These are phyloP conservation scores for Opeltia flavorubescens DNA, from an alignment of 495 filamentous ascomycete genomes.

Conservation along the genomic window DNA sequence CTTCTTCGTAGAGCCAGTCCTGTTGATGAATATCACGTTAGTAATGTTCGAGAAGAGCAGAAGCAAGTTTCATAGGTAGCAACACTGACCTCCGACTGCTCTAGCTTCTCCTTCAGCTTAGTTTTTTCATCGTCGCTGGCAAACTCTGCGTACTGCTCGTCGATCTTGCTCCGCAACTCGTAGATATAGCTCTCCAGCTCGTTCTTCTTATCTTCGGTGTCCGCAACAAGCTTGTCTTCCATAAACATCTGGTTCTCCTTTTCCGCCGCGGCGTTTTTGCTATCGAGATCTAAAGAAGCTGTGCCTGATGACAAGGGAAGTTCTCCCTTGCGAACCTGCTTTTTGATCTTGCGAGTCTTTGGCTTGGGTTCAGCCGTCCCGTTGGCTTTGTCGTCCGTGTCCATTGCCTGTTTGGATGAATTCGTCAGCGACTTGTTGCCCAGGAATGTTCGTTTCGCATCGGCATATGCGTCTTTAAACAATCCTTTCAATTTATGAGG, in stretches of 20 bases:
- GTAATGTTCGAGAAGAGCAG: constrained; percentile 9
- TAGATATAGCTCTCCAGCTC: constrained; percentile 97
- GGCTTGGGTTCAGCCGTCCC: constrained; percentile 60
- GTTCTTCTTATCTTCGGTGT: constrained; percentile 99
- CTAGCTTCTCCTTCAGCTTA: constrained; percentile 67
- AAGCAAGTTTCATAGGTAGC: background rate
- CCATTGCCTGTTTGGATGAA: constrained; percentile 59
- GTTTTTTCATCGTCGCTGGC: constrained; percentile 86
- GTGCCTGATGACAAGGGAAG: constrained; percentile 77
- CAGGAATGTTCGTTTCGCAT: constrained; percentile 9
- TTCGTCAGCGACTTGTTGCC: constrained; percentile 17
- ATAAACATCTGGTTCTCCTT: constrained; percentile 82
- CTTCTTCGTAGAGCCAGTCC: constrained; percentile 98
- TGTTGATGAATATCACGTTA: constrained; percentile 23
- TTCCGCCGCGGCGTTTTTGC: constrained; percentile 56
- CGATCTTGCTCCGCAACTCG: constrained; percentile 83
- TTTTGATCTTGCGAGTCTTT: constrained; percentile 97
- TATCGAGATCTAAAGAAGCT: constrained; percentile 52
- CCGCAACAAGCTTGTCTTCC: constrained; percentile 96
- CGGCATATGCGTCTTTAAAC: constrained; percentile 12
- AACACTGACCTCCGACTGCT: constrained; percentile 61
- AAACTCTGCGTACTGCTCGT: constrained; percentile 77
- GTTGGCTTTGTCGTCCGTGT: constrained; percentile 45
- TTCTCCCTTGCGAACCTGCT: constrained; percentile 97
- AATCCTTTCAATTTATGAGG: constrained; percentile 13